These are phyloP conservation scores for Paulownia fortunei DNA, from an alignment of 257 asterid species.

Conservation along the genomic window DNA sequence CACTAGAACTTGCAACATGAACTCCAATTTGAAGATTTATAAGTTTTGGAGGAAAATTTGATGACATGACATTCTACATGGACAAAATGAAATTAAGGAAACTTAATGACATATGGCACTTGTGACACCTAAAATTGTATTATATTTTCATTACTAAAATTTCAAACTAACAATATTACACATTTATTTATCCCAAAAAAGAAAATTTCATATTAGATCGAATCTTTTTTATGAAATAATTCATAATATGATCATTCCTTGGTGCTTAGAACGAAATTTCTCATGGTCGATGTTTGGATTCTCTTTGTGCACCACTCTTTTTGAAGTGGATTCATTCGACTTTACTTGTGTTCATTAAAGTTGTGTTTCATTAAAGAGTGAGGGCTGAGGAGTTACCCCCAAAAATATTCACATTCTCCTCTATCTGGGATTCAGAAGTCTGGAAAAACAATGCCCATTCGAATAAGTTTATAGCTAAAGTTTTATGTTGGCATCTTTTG, in stretches of 20 bases:
- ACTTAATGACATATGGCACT: too few relatives aligned
- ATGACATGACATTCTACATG: too few relatives aligned
- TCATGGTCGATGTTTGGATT: background rate
- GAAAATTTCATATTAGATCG: background rate
- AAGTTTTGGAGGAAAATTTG: too few relatives aligned
- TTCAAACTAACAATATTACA: too few relatives aligned
- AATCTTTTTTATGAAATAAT: background rate
- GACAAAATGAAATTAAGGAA: too few relatives aligned
- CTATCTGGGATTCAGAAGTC: conserved; percentile 28
- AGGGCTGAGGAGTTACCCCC: background rate
- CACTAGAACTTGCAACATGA: too few relatives aligned
- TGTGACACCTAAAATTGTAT: too few relatives aligned
- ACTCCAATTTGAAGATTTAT: too few relatives aligned
- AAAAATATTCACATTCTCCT: conserved; percentile 38
- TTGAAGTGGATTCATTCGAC: conserved; percentile 34
- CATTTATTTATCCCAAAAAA: too few relatives aligned
- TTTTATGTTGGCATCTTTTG: conserved; percentile 29
- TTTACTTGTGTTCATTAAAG: conserved; percentile 21
- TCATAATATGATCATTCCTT: background rate
- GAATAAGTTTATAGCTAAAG: conserved; percentile 17
- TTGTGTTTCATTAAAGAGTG: conserved; percentile 18
- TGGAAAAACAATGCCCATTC: background rate
- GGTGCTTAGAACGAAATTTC: background rate
- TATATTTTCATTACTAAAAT: too few relatives aligned
- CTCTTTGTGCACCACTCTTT: conserved; percentile 43